phyloP scores from a whole-genome alignment of 208 protist genomes.

The Trypanosoma conorhini region DNA sequence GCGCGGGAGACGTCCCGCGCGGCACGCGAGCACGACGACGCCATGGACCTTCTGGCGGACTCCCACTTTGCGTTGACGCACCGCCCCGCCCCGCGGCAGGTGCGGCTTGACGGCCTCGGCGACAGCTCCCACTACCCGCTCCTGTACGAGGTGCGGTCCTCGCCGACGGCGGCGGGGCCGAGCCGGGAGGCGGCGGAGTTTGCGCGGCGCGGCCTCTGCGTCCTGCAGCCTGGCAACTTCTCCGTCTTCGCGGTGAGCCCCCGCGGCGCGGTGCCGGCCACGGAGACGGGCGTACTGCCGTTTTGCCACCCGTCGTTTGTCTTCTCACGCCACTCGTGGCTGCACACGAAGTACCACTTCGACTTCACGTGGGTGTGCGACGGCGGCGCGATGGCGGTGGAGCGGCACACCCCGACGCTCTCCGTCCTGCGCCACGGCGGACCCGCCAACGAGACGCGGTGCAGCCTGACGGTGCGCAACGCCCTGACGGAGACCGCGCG shows the following conservation, averaged over 20 bases:
- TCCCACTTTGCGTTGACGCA: constrained; percentile 1
- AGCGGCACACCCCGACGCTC: constrained; percentile 48
- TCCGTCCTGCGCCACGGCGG: constrained; percentile 51
- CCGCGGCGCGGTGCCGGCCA: constrained; percentile 40
- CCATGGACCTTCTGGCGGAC: constrained; percentile 3
- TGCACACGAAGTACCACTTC: constrained; percentile 61
- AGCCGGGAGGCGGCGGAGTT: constrained; percentile 57
- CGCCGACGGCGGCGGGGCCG: constrained; percentile 15
- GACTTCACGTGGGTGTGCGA: constrained; percentile 69
- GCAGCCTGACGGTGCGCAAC: constrained; percentile 63
- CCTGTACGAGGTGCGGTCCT: constrained; percentile 44
- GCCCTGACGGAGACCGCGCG: constrained; percentile 55
- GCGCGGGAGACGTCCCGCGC: neutral
- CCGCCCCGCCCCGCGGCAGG: neutral
- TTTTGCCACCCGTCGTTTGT: constrained; percentile 68
- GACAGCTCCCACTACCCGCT: constrained; percentile 32
- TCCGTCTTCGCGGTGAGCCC: constrained; percentile 69
- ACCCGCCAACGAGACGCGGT: constrained; percentile 42
- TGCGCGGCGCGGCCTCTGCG: constrained; percentile 59
- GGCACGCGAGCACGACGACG: neutral
- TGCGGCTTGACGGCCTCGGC: constrained; percentile 13
- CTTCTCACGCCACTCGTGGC: constrained; percentile 76
- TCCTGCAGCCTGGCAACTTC: constrained; percentile 31
- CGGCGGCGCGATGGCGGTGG: constrained; percentile 29
- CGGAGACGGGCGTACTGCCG: constrained; percentile 54